These are phyloP conservation scores for Naganishia cerealis DNA, from an alignment of 1,284 basidiomycete species.

Conservation along the genomic window DNA sequence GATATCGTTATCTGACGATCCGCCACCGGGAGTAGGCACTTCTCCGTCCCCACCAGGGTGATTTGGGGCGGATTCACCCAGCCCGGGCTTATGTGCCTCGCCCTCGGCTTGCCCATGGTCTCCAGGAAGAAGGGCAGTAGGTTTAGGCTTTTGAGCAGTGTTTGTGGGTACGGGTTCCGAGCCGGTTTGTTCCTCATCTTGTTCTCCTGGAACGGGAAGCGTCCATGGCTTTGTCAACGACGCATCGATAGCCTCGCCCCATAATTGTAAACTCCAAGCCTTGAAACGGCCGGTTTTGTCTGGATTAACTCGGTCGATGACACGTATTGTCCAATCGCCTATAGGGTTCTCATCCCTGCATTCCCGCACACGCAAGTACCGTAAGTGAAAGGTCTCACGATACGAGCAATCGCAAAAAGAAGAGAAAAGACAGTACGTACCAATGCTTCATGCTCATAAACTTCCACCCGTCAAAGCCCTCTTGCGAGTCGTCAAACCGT, in stretches of 20 bases:
- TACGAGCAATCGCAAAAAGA: neutral
- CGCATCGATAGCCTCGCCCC: constrained; percentile 84
- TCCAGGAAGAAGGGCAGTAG: constrained; percentile 80
- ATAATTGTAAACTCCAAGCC: constrained; percentile 89
- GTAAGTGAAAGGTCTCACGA: neutral
- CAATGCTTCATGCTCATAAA: constrained; percentile 99
- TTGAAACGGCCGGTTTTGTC: constrained; percentile 74
- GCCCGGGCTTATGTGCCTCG: constrained; percentile 46
- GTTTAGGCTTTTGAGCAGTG: constrained; percentile 70
- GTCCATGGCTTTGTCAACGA: constrained; percentile 65
- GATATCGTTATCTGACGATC: constrained; percentile 31
- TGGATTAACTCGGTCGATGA: constrained; percentile 71
- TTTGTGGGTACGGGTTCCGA: constrained; percentile 55
- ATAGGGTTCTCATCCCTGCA: constrained; percentile 90
- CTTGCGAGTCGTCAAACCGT: constrained; percentile 65
- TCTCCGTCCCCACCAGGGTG: constrained; percentile 16
- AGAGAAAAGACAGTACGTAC: constrained; percentile 57
- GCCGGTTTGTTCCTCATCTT: constrained; percentile 53
- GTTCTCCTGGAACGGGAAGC: constrained; percentile 49
- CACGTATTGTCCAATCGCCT: constrained; percentile 87
- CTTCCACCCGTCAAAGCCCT: constrained; percentile 87
- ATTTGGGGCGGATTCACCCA: constrained; percentile 35
- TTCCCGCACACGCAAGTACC: constrained; percentile 16
- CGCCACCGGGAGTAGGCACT: neutral
- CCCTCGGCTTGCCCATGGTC: constrained; percentile 67